Base-by-base conservation (phyloP, 495 filamentous ascomycete species). In the Podospora pseudoanserina region DNA sequence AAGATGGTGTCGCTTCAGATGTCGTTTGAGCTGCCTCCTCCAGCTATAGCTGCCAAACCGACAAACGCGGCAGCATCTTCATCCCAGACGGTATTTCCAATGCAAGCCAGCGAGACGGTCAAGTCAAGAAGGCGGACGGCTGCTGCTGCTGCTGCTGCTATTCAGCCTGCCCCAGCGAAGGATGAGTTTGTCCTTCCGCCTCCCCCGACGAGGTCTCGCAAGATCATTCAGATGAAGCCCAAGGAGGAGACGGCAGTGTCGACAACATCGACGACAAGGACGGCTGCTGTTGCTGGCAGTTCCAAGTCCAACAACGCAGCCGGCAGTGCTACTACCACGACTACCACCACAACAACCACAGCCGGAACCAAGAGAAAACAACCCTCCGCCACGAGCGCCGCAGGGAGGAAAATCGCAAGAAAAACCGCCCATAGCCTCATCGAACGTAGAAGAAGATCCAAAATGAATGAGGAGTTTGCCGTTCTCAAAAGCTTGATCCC, bases 401-500 rank as follows among this genome's bases (percentile, higher is more conserved):
- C 93, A 0, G 92, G 92, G 4, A 86, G 91, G 53, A 99, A 97
- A 80, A 96, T 94, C 65, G 93, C 95, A 4, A 86, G 95, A 71
- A 99, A 98, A 78, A 99, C 96, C 1, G 95, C 95, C 2, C 95
- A 99, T 73, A 96, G 92, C 71, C 77, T 98, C 72, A 99, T 99
- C 74, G 95, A 99, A 80, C 86, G 95, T 18, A 81, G 96, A 60
- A 83, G 95, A 70, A 84, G 95, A 62, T 96, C 92, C 5, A 99
- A 98, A 83, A 99, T 99, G 95, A 99, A 99, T 73, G 95, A 98
- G 74, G 95, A 98, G 78, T 99, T 99, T 81, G 90, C 87, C 1
- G 90, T 95, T 18, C 81, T 99, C 67, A 98, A 97, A 81, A 87
- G 90, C 75, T 91, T 99, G 90, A 96, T 99, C 71, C 96, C 96